Evolutionary conservation across 176 grass and related monocot genomes (phyloP).

Genomic region (Oryza officinalis): DNA sequence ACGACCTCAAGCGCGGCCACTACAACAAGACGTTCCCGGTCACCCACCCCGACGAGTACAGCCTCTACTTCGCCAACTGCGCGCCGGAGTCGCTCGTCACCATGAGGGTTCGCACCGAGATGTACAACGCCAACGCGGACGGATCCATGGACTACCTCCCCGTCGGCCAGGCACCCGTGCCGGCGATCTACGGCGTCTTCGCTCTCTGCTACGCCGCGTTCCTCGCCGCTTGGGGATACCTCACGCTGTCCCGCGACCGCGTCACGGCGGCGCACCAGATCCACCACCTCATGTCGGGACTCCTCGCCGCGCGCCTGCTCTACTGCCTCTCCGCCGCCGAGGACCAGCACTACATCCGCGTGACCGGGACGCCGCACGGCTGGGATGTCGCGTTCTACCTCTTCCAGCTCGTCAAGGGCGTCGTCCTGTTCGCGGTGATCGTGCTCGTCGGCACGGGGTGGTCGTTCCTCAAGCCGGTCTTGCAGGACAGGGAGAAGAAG

Average conservation of each 20-base stretch:
- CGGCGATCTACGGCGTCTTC: slow-evolving; percentile 70
- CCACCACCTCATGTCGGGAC: slow-evolving; percentile 88
- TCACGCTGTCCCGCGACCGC: slow-evolving; percentile 64
- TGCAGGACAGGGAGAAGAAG: slow-evolving; percentile 94
- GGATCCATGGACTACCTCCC: slow-evolving; percentile 80
- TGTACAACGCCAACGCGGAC: slow-evolving; percentile 71
- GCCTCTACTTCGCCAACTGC: slow-evolving; percentile 96
- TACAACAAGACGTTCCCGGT: slow-evolving; percentile 69
- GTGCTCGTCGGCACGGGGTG: slow-evolving; percentile 83
- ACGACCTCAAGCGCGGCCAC: slow-evolving; percentile 40
- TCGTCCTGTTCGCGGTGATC: slow-evolving; percentile 82
- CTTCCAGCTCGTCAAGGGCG: slow-evolving; percentile 86
- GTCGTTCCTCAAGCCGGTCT: slow-evolving; percentile 91
- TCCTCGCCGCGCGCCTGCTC: slow-evolving; percentile 66
- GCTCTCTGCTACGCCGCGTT: slow-evolving; percentile 62
- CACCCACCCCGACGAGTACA: slow-evolving; percentile 91
- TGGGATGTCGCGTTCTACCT: slow-evolving; percentile 90
- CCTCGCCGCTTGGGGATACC: slow-evolving; percentile 64
- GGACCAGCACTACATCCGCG: slow-evolving; percentile 88
- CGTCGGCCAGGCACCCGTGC: slow-evolving; percentile 72
- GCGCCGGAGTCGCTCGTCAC: slow-evolving; percentile 59
- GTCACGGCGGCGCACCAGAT: slow-evolving; percentile 51
- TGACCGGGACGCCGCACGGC: slow-evolving; percentile 80
- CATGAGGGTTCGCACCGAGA: slow-evolving; percentile 81
- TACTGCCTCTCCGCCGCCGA: slow-evolving; percentile 82